These are phyloP conservation scores for Annulohypoxylon truncatum DNA, from an alignment of 2,329 filamentous ascomycete genomes.

Conservation along the genomic window DNA sequence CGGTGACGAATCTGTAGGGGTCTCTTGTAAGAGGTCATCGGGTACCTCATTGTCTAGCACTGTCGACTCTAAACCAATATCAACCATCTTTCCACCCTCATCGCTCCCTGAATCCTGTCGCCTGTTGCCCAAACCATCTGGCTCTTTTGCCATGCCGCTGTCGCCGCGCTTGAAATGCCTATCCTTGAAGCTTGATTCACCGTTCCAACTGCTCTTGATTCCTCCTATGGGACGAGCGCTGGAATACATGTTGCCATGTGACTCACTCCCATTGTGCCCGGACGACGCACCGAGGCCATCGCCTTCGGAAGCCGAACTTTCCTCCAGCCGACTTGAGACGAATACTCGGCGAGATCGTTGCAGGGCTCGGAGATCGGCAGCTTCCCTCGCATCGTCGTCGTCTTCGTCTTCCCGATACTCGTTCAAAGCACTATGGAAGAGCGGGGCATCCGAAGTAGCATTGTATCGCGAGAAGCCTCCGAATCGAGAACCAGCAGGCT, in stretches of 20 bases:
- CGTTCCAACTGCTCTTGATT: constrained; percentile 75
- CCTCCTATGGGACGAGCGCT: constrained; percentile 55
- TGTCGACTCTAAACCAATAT: constrained; percentile 82
- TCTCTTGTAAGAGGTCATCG: constrained; percentile 68
- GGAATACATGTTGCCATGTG: constrained; percentile 55
- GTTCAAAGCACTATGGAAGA: constrained; percentile 94
- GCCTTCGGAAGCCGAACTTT: constrained; percentile 85
- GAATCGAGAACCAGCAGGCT: constrained; percentile 76
- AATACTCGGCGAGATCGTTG: constrained; percentile 91
- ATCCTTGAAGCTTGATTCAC: constrained; percentile 59
- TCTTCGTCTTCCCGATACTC: constrained; percentile 95
- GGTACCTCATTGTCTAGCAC: constrained; percentile 70
- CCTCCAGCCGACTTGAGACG: constrained; percentile 82
- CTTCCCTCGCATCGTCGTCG: constrained; percentile 90
- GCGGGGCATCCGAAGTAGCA: constrained; percentile 79
- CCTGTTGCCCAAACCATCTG: constrained; percentile 44
- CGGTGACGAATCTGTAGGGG: constrained; percentile 63
- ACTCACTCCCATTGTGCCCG: constrained; percentile 60
- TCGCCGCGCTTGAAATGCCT: constrained; percentile 57
- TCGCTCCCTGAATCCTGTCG: constrained; percentile 51
- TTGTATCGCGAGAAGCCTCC: constrained; percentile 88
- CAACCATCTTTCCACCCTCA: constrained; percentile 79
- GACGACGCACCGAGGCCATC: constrained; percentile 70
- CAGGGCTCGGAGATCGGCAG: constrained; percentile 92
- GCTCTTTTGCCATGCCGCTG: constrained; percentile 56